A percentile compares a stretch with the other conserved stretches of the same genome.
These are phyloP conservation scores for Solanum neorickii DNA, from an alignment of 257 asterid genomes.

Conservation along the genomic window DNA sequence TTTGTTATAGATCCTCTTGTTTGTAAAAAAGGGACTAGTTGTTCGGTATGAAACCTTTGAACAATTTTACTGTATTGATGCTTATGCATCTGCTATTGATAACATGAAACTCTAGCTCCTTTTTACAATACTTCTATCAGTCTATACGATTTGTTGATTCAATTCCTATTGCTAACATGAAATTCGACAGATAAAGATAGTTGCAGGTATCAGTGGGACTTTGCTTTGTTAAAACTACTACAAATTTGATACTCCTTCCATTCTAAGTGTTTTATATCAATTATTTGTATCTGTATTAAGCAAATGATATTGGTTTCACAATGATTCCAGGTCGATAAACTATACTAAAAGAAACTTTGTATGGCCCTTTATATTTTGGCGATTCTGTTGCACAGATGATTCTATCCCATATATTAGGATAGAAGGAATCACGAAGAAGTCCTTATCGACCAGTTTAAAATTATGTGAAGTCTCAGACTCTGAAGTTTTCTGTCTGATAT, in stretches of 20 bases:
- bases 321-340: neutral
- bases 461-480: neutral
- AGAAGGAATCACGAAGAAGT: neutral
- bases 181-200: neutral
- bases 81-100: neutral
- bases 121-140: neutral
- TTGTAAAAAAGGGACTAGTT: neutral
- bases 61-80: neutral
- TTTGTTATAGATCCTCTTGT: neutral
- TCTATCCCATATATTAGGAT: neutral
- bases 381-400: neutral
- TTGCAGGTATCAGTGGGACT: neutral
- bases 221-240: neutral
- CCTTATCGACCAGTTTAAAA: neutral
- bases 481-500: neutral
- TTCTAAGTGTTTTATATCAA: neutral
- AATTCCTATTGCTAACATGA: neutral
- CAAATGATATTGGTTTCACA: neutral
- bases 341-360: neutral
- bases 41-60: neutral
- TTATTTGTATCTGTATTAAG: neutral
- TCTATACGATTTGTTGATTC: neutral
- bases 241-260: neutral
- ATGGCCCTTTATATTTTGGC: neutral
- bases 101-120: neutral